Evolutionary conservation across 371 early-diverging fungal species (phyloP).

Genomic region (Apophysomyces ossiformis): DNA sequence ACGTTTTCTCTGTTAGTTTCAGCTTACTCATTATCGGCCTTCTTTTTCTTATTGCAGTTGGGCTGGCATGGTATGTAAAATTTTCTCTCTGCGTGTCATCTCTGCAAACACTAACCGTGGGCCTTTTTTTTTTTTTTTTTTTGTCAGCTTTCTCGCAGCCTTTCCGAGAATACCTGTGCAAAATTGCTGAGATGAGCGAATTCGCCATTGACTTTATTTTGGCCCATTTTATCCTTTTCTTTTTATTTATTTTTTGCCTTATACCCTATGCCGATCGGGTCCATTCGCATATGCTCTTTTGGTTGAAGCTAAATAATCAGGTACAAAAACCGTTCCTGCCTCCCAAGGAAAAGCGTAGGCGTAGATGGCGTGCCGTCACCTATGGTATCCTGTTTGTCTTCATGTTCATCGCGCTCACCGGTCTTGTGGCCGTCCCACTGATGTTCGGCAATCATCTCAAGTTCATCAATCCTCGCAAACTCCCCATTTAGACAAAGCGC

Average conservation of each 20-base stretch:
- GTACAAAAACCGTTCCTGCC: constrained; percentile 80
- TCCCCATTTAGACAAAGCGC: constrained; percentile 31
- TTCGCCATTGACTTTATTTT: constrained; percentile 83
- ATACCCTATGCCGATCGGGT: constrained; percentile 78
- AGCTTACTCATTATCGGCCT: neutral
- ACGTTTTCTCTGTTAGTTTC: neutral
- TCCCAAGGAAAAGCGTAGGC: constrained; percentile 60
- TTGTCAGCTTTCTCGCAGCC: neutral
- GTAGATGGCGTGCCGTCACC: constrained; percentile 66
- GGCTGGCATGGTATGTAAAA: constrained; percentile 54
- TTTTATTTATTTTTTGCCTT: constrained; percentile 69
- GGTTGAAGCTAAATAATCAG: constrained; percentile 82
- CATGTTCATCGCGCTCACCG: constrained; percentile 61
- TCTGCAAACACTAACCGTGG: neutral
- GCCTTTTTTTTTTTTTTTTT: neutral
- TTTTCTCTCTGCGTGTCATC: neutral
- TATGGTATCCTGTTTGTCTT: constrained; percentile 75
- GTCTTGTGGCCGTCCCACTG: constrained; percentile 67
- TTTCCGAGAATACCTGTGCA: constrained; percentile 80
- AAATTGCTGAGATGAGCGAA: constrained; percentile 84
- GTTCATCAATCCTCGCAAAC: constrained; percentile 29
- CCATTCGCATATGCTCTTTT: constrained; percentile 85
- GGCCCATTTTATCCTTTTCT: constrained; percentile 79
- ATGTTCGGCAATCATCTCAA: constrained; percentile 39
- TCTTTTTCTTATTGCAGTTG: constrained; percentile 32